Evolutionary conservation across 2,329 filamentous ascomycete species (phyloP).

Genomic region (Pochonia chlamydosporia): DNA sequence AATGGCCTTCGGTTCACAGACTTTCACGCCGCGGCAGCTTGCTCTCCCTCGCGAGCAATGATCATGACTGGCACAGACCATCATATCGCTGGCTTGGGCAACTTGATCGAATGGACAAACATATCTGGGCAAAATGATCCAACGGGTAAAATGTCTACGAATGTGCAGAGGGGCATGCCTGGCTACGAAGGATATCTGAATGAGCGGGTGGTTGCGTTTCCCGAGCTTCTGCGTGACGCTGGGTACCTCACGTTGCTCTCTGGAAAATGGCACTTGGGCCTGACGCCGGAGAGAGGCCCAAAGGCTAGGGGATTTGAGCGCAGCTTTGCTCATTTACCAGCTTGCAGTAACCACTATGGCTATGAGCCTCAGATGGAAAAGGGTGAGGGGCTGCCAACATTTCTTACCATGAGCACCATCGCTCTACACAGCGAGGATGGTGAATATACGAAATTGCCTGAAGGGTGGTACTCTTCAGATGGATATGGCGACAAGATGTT

Average conservation of each 20-base stretch:
- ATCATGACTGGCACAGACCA: constrained; percentile 54
- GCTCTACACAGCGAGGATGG: constrained; percentile 31
- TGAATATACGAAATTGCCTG: constrained; percentile 32
- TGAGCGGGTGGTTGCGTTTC: constrained; percentile 50
- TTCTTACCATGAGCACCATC: constrained; percentile 32
- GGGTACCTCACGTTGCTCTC: constrained; percentile 57
- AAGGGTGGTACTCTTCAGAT: constrained; percentile 48
- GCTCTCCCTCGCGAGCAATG: constrained; percentile 60
- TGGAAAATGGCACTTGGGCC: constrained; percentile 59
- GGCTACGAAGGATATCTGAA: constrained; percentile 62
- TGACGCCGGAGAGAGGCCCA: constrained; percentile 51
- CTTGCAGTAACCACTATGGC: constrained; percentile 47
- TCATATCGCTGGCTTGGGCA: constrained; percentile 53
- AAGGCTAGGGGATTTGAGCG: constrained; percentile 52
- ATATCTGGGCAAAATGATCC: constrained; percentile 14
- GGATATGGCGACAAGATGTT: constrained; percentile 48
- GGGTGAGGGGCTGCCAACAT: background rate
- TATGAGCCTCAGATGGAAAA: constrained; percentile 12
- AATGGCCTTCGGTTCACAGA: constrained; percentile 51
- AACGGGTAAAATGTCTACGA: background rate
- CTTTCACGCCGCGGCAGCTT: constrained; percentile 59
- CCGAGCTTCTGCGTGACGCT: constrained; percentile 51
- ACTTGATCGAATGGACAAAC: constrained; percentile 44
- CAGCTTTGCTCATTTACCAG: constrained; percentile 54
- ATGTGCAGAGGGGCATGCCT: constrained; percentile 47